A percentile compares a stretch with the other conserved stretches of the same genome.
Evolutionary conservation across 805 yeast species (phyloP).

Genomic region (Priceomyces castillae): DNA sequence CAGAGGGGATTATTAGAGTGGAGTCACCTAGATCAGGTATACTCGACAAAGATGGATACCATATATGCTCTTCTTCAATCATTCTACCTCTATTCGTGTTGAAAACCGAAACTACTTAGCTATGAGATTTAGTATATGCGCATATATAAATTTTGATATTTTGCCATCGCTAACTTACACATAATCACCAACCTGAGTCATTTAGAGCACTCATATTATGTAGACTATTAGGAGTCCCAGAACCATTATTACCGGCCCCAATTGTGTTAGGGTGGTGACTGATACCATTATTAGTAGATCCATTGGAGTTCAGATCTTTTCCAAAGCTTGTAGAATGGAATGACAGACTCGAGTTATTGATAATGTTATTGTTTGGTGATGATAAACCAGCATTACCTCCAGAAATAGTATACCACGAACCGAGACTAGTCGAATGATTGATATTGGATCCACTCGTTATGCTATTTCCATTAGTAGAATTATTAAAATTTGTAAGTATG

Average conservation of each 20-base stretch:
- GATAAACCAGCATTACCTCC: constrained; percentile 8
- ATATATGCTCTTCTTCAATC: not conserved
- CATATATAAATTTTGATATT: not conserved
- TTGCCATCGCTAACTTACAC: not conserved
- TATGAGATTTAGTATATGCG: not conserved
- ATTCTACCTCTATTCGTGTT: too few relatives aligned
- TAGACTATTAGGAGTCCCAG: constrained; percentile 6
- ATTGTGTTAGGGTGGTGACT: not conserved
- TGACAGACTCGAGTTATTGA: constrained; percentile 5
- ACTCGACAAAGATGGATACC: constrained; percentile 1
- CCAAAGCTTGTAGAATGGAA: constrained; percentile 3
- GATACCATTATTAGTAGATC: not conserved
- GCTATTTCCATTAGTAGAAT: not conserved
- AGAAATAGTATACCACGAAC: not conserved
- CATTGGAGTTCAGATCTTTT: constrained; percentile 3
- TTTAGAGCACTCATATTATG: constrained; percentile 10
- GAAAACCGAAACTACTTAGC: not conserved
- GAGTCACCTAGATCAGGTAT: constrained; percentile 17
- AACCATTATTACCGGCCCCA: not conserved
- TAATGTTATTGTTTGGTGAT: constrained; percentile 12
- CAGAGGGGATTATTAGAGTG: constrained; percentile 68
- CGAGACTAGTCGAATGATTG: not conserved
- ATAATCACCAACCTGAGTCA: constrained; percentile 13
- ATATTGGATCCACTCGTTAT: not conserved
- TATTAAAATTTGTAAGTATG: not conserved